phyloP scores from a whole-genome alignment of 768 basidiomycete species.

The Boletus bicolor region DNA sequence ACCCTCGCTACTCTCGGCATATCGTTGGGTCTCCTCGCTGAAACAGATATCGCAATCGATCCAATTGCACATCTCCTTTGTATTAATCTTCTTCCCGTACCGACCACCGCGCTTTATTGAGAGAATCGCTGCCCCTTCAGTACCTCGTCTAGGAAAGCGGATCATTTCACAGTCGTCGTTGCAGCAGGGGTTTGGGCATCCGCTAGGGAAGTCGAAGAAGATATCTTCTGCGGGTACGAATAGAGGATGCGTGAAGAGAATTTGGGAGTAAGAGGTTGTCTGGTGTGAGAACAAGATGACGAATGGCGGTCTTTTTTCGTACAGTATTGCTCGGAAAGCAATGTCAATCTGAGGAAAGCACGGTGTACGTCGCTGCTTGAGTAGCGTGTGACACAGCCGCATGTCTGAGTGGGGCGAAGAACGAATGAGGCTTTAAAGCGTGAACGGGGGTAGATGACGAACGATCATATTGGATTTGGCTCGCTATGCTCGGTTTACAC shows the following conservation, averaged over 20 bases:
- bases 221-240: constrained; percentile 72
- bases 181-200: constrained; percentile 76
- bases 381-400: constrained; percentile 63
- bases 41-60: constrained; percentile 69
- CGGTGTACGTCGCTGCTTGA: constrained; percentile 67
- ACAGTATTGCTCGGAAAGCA: constrained; percentile 68
- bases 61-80: constrained; percentile 78
- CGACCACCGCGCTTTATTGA: constrained; percentile 57
- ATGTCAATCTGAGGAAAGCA: constrained; percentile 84
- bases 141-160: constrained; percentile 66
- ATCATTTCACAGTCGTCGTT: constrained; percentile 83
- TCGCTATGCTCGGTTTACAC: constrained; percentile 62
- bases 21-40: constrained; percentile 38
- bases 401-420: constrained; percentile 42
- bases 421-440: constrained; percentile 4
- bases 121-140: constrained; percentile 59
- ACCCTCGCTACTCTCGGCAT: constrained; percentile 39
- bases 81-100: constrained; percentile 46
- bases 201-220: constrained; percentile 75
- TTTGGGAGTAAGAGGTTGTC: constrained; percentile 77
- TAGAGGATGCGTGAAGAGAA: constrained; percentile 69
- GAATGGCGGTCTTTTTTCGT: constrained; percentile 75
- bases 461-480: constrained; percentile 70
- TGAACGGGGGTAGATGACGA: constrained; percentile 28
- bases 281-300: constrained; percentile 77